phyloP scores from a whole-genome alignment of 768 basidiomycete species.

The Tephrocybe sp. region DNA sequence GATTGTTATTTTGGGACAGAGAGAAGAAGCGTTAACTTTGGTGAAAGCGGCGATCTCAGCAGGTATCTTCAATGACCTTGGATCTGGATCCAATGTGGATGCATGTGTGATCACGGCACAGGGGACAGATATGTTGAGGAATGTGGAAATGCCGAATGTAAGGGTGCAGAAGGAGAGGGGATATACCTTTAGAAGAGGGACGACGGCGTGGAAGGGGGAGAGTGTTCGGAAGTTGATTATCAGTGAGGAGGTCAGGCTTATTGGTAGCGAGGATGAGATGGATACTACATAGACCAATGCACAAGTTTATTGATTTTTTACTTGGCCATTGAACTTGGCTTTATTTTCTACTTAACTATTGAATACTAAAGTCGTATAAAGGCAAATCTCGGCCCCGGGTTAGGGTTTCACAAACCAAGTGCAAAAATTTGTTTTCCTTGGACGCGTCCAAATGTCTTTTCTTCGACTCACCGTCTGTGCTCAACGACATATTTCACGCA shows the following conservation, averaged over 20 bases:
- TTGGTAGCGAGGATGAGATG: constrained; percentile 70
- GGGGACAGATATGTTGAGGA: constrained; percentile 90
- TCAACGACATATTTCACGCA: background rate
- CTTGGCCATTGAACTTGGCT: too few relatives aligned
- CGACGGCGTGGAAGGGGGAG: constrained; percentile 89
- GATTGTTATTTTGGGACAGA: constrained; percentile 41
- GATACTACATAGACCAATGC: constrained; percentile 81
- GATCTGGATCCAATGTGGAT: constrained; percentile 98
- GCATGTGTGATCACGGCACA: constrained; percentile 91
- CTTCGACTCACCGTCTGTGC: constrained; percentile 1
- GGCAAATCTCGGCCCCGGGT: too few relatives aligned
- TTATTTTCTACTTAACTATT: too few relatives aligned
- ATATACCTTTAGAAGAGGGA: constrained; percentile 78
- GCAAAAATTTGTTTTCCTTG: too few relatives aligned
- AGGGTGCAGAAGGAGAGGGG: constrained; percentile 75
- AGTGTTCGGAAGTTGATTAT: constrained; percentile 70
- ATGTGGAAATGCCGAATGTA: constrained; percentile 90
- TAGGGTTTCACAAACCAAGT: too few relatives aligned
- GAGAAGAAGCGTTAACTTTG: constrained; percentile 76
- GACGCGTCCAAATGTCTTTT: constrained; percentile 3
- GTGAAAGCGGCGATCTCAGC: constrained; percentile 88
- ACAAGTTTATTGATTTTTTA: too few relatives aligned
- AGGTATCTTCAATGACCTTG: constrained; percentile 99
- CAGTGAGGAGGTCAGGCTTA: constrained; percentile 61
- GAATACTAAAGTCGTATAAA: too few relatives aligned